phyloP scores from a whole-genome alignment of 2,329 filamentous ascomycete genomes.

The Colletotrichum musae region DNA sequence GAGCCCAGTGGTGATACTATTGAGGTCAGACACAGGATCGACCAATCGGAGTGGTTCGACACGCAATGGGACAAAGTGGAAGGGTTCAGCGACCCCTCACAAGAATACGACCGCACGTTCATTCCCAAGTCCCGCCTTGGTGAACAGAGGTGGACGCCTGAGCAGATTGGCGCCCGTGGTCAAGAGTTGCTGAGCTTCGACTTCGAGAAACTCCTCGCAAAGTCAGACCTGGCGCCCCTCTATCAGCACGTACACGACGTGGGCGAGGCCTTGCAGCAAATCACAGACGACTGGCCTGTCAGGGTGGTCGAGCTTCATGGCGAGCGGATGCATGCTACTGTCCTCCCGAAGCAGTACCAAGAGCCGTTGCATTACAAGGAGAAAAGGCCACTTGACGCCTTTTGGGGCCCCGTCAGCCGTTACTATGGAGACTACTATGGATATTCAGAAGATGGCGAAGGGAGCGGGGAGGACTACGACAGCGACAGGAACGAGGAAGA shows the following conservation, averaged over 20 bases:
- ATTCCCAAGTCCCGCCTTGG: background rate
- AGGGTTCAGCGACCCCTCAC: background rate
- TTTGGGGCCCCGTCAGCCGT: too few species aligned
- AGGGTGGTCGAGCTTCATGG: background rate
- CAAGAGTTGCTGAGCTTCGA: background rate
- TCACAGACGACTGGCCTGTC: conserved; percentile 3
- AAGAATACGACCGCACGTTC: background rate
- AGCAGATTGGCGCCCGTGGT: background rate
- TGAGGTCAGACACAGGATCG: too few species aligned
- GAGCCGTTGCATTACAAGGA: background rate
- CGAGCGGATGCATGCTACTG: background rate
- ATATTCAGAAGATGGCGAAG: too few species aligned
- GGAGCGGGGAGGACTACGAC: too few species aligned
- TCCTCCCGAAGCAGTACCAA: conserved; percentile 1
- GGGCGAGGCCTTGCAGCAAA: conserved; percentile 3
- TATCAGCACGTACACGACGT: conserved; percentile 2
- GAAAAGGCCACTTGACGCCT: too few species aligned
- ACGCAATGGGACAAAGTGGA: background rate
- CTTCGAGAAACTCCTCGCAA: background rate
- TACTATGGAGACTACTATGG: too few species aligned
- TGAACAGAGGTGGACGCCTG: background rate
- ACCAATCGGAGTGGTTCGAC: background rate
- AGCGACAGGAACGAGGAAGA: too few species aligned
- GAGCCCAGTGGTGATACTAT: too few species aligned
- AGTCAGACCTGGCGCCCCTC: background rate